Evolutionary conservation across 805 yeast genomes (phyloP), one percentile per base, ranked within the genome.

Genomic region (Lipomyces yamanashiensis): DNA sequence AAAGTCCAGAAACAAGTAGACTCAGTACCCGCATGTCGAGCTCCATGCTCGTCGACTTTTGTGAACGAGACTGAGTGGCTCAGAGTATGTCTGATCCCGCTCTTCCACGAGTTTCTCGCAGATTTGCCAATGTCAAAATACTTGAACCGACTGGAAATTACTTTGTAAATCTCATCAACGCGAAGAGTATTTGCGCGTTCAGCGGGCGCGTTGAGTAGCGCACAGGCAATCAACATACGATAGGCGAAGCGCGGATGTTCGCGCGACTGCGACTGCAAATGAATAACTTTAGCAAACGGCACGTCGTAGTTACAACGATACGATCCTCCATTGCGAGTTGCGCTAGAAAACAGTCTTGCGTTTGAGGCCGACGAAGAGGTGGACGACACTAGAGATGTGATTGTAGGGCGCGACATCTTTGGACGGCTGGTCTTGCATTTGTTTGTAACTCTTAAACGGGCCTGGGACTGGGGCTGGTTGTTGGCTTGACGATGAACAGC

Each of bases 21-120:
- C 19, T 47, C 61, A 7, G 13, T 23, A 23, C 43, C 48, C 56
- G n/a, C 33, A 17, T 21, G 6, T n/a, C 10, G 12, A 28, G 44
- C 54, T 8, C 33, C 41, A 10, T 41, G 17, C 39, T 40, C 48
- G 5, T 28, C 40, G 12, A 57, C 53, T 37, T 49, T 57, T 3
- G 21, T 49, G 33, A 57, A 57, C 48, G 61, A 57, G 12, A 57
- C 37, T 7, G 61, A 57, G 41, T 57, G 61, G 23, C 61, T 57
- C 23, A 57, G 54, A 28, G 61, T 57, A 41, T 57, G 61, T n/a
- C 61, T 39, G 19, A 57, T 50, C 23, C 61, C 61, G 47, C 49
- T 49, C 43, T 57, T 57, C 61, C 61, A 57, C 49, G 61, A 57
- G 45, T 57, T 49, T 19, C 61, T n/a, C 37, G 61, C 61, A 10